Base-by-base conservation (phyloP, 306 rosid genomes). In the Gastrolobium villosum region DNA sequence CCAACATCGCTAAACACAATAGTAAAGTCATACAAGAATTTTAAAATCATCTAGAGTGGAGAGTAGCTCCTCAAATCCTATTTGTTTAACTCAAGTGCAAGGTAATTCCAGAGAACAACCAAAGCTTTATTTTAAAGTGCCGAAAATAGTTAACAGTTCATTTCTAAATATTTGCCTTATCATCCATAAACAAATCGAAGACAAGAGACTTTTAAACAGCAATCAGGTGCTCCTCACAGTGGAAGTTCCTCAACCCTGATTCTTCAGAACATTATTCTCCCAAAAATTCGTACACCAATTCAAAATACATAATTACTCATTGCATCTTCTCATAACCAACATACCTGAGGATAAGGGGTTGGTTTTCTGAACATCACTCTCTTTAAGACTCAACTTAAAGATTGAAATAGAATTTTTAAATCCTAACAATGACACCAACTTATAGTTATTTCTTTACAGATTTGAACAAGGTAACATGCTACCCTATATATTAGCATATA, bases 101-200 rank as follows among this genome's bases (percentile, higher is more conserved):
- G 50, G 15, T 81, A 41, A 50, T 68, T 67, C 43, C 70, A 13
- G 34, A 62, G 53, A 61, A 72, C 39, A 79, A 46, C 37, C 52
- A 46, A 71, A 10, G 10, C 48, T 63, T 75, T 39, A 70, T 10
- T 75, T 41, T 45, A 34, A 62, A 59, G 65, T 5, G 60, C 53
- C 14, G 9, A 8, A 8, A 75, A 35, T 36, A 61, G 34, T 48
- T 48, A 15, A 35, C 2, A 3, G 34, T 65, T 67, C 67, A 39
- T 45, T 79, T 13, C 11, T 54, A 65, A 81, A 35, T 45, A 65
- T 56, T 3, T 32, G 59, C 37, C 79, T 48, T 40, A 41, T 72
- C 69, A 63, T 48, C 52, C 60, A 34, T 44, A 70, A 71, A 71
- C 52, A 81, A 15, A 60, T 14, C 34, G 20, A 41, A 4, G 45